Percentiles rank a stretch among this genome's conserved stretches.
These are phyloP conservation scores for Globisporangium carolinianum DNA, from an alignment of 352 stramenopile species.

Conservation along the genomic window DNA sequence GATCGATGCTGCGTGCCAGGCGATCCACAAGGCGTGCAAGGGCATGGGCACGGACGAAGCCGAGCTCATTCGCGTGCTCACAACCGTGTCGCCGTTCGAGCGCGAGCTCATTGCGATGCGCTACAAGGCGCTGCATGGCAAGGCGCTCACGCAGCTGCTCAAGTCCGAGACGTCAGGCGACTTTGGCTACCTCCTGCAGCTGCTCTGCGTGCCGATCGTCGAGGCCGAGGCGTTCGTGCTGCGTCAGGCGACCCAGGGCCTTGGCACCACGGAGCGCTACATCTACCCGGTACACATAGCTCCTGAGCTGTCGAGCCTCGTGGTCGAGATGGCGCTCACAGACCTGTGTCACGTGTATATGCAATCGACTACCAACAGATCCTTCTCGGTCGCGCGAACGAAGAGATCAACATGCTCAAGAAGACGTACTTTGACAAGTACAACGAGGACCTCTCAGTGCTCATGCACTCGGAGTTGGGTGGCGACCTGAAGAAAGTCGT, in stretches of 20 bases:
- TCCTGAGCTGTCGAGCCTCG: too few species aligned
- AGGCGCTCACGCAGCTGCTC: slow-evolving; percentile 55
- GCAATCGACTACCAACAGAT: slow-evolving; percentile 25
- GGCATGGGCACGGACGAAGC: slow-evolving; percentile 66
- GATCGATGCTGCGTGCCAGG: slow-evolving; percentile 47
- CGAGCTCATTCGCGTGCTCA: slow-evolving; percentile 44
- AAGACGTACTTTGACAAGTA: slow-evolving; percentile 72
- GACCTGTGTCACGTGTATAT: background rate
- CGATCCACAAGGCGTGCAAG: slow-evolving; percentile 56
- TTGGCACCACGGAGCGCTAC: slow-evolving; percentile 52
- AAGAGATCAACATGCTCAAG: slow-evolving; percentile 69
- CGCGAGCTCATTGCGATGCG: slow-evolving; percentile 53
- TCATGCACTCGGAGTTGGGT: slow-evolving; percentile 54
- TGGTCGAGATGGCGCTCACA: too few species aligned
- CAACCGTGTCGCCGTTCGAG: slow-evolving; percentile 33
- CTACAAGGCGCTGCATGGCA: slow-evolving; percentile 60
- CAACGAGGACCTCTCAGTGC: slow-evolving; percentile 59
- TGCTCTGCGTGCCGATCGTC: slow-evolving; percentile 52
- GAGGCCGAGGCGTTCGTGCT: slow-evolving; percentile 68
- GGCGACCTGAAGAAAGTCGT: slow-evolving; percentile 70
- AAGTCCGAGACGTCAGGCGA: slow-evolving; percentile 58
- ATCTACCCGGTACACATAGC: slow-evolving; percentile 47
- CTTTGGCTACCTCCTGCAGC: slow-evolving; percentile 59
- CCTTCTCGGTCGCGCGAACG: slow-evolving; percentile 57
- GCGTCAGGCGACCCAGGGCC: slow-evolving; percentile 39